A percentile compares a stretch with the other conserved stretches of the same genome.
Evolutionary conservation across 1,139 yeast genomes (phyloP).

Genomic region (Sugiyamaella japonica): DNA sequence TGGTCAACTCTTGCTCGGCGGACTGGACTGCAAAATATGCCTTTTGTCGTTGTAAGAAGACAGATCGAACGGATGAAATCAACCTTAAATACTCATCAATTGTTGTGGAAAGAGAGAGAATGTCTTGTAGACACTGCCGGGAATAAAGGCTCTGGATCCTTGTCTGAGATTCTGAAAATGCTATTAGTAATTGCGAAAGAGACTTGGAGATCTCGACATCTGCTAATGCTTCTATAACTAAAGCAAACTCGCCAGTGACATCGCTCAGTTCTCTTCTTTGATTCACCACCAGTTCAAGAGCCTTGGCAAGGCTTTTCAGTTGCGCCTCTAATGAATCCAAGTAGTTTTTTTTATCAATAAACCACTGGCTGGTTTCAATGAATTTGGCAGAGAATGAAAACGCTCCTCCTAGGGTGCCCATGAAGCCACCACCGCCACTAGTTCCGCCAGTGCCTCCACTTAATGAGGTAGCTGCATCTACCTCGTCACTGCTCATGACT

Average conservation of each 20-base stretch:
- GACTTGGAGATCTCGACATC: slow-evolving; percentile 72
- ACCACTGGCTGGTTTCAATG: slow-evolving; percentile 77
- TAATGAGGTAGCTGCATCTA: slow-evolving; percentile 28
- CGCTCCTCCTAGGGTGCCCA: slow-evolving; percentile 56
- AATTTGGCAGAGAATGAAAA: slow-evolving; percentile 60
- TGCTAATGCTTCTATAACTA: slow-evolving; percentile 57
- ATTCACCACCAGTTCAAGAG: slow-evolving; percentile 70
- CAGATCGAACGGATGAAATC: slow-evolving; percentile 71
- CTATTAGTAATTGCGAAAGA: slow-evolving; percentile 58
- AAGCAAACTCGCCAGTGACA: slow-evolving; percentile 63
- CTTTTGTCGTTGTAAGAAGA: slow-evolving; percentile 74
- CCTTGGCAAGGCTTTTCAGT: slow-evolving; percentile 64
- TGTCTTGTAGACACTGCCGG: slow-evolving; percentile 81
- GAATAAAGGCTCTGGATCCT: slow-evolving; percentile 74
- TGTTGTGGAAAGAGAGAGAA: slow-evolving; percentile 81
- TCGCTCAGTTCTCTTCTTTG: slow-evolving; percentile 76
- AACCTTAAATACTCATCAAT: slow-evolving; percentile 83
- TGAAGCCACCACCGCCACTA: slow-evolving; percentile 51
- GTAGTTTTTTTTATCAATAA: slow-evolving; percentile 65
- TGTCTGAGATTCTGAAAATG: slow-evolving; percentile 70
- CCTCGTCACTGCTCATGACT: slow-evolving; percentile 30
- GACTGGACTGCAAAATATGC: slow-evolving; percentile 61
- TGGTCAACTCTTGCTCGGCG: slow-evolving; percentile 51
- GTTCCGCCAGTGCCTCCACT: neutral
- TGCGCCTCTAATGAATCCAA: slow-evolving; percentile 74